These are phyloP conservation scores for Dothistroma pini DNA, from an alignment of 2,329 filamentous ascomycete species.

Conservation along the genomic window DNA sequence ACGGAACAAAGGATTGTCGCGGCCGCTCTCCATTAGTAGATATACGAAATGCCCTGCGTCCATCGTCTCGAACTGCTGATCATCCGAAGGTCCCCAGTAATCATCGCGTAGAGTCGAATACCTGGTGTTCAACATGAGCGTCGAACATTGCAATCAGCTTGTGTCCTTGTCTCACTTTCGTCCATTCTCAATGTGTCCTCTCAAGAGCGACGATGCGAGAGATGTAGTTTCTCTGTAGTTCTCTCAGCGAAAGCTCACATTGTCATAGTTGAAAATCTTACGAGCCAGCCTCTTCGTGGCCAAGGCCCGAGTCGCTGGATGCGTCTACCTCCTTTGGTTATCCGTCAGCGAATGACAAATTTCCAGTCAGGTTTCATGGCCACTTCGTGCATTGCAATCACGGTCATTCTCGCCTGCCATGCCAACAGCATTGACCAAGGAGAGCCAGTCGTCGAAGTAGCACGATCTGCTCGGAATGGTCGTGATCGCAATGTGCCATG, in stretches of 20 bases:
- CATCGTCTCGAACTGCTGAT: constrained; percentile 22
- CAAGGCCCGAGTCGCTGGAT: constrained; percentile 14
- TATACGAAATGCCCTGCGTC: constrained; percentile 18
- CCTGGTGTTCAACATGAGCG: constrained; percentile 1
- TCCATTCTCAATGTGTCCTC: constrained; percentile 20
- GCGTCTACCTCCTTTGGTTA: constrained; percentile 11
- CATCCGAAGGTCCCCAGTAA: constrained; percentile 20
- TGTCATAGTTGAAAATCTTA: neutral
- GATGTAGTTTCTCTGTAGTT: constrained; percentile 15
- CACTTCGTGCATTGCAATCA: neutral
- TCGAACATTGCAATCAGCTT: neutral
- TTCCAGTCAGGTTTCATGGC: neutral
- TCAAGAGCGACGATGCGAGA: constrained; percentile 13
- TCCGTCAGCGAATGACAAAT: neutral
- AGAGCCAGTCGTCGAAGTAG: too few relatives aligned
- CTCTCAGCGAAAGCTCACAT: neutral
- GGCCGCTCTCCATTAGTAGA: constrained; percentile 23
- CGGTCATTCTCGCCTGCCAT: neutral
- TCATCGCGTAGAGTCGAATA: constrained; percentile 17
- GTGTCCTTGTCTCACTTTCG: constrained; percentile 9
- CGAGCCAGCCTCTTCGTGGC: constrained; percentile 14
- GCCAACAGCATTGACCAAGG: neutral
- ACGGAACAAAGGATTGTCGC: constrained; percentile 20
- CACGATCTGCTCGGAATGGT: neutral
- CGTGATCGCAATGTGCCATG: neutral